Percentiles rank a stretch among this genome's conserved stretches.
phyloP scores from a whole-genome alignment of 2,329 filamentous ascomycete species.

The Fusarium subglutinans region DNA sequence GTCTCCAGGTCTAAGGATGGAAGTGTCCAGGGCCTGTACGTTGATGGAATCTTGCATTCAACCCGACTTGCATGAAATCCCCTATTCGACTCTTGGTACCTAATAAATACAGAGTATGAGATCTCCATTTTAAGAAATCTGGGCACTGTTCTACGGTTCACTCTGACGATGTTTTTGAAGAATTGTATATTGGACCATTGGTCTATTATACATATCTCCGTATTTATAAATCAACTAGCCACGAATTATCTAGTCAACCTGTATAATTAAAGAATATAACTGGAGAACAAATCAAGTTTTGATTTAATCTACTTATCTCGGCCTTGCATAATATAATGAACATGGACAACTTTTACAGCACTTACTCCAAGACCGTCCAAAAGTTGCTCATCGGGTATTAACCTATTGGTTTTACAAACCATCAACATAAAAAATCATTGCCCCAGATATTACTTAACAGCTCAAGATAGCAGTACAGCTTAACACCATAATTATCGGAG shows the following conservation, averaged over 20 bases:
- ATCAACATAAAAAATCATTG: accelerated
- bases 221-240: neutral
- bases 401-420: accelerated
- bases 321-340: neutral
- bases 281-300: neutral
- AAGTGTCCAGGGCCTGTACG: accelerated
- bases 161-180: neutral
- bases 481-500: neutral
- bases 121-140: accelerated
- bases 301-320: neutral
- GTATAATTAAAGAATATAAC: accelerated
- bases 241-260: accelerated
- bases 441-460: neutral
- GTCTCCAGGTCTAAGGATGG: neutral
- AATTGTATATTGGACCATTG: too few species aligned
- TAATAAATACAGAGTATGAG: accelerated
- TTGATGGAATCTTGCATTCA: too few species aligned
- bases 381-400: too few species aligned
- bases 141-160: neutral
- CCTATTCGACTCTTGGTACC: accelerated
- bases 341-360: neutral
- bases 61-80: accelerated
- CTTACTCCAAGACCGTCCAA: accelerated
- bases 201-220: neutral
- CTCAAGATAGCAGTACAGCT: neutral